These are phyloP conservation scores for Dissophora ornata DNA, from an alignment of 192 early-diverging fungal species.

Conservation along the genomic window DNA sequence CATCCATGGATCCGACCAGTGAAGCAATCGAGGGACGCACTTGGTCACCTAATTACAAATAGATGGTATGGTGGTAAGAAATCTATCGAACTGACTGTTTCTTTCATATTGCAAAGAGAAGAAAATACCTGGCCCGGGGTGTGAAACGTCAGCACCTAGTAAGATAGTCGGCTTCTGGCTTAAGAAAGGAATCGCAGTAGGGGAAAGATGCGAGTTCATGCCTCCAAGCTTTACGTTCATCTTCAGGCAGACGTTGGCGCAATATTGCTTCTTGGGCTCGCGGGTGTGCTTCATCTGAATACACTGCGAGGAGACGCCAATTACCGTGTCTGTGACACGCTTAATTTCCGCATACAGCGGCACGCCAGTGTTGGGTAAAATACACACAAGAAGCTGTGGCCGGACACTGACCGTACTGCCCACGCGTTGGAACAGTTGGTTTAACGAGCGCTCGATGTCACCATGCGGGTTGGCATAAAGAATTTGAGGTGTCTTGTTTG, in stretches of 20 bases:
- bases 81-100: too few relatives aligned
- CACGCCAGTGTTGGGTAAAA: conserved; percentile 84
- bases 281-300: conserved; percentile 86
- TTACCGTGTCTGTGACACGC: conserved; percentile 87
- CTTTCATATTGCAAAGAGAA: not conserved
- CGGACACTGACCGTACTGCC: conserved; percentile 70
- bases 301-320: conserved; percentile 94
- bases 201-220: conserved; percentile 77
- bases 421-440: conserved; percentile 76
- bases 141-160: conserved; percentile 92
- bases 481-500: conserved; percentile 60
- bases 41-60: conserved; percentile 51
- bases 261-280: conserved; percentile 88
- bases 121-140: conserved; percentile 71
- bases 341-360: conserved; percentile 90
- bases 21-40: conserved; percentile 80
- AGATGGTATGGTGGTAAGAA: too few relatives aligned
- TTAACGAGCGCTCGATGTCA: conserved; percentile 77
- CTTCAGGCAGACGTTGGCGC: conserved; percentile 95
- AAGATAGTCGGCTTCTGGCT: conserved; percentile 80
- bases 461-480: conserved; percentile 68
- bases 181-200: conserved; percentile 75
- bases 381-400: conserved; percentile 87
- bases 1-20: conserved; percentile 72
- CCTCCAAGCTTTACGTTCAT: conserved; percentile 96